phyloP scores from a whole-genome alignment of 2,329 filamentous ascomycete species.

The Byssochlamys sp. region DNA sequence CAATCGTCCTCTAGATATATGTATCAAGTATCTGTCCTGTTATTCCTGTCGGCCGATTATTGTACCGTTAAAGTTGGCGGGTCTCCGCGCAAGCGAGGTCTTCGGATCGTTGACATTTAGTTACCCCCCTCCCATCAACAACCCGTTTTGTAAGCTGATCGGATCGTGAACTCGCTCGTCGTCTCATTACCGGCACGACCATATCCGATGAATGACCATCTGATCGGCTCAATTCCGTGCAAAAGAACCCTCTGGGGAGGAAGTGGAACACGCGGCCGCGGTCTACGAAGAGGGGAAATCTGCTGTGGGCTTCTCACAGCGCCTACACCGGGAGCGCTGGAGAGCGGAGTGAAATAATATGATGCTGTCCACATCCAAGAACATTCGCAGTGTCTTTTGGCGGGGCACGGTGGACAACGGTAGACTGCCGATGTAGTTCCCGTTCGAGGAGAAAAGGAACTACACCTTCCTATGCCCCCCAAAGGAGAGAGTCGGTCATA shows the following conservation, averaged over 20 bases:
- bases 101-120: not conserved
- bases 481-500: not conserved
- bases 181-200: not conserved
- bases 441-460: not conserved
- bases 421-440: not conserved
- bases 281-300: not conserved
- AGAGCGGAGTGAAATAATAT: not conserved
- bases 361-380: not conserved
- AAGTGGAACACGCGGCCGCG: not conserved
- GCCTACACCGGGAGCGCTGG: too few relatives aligned
- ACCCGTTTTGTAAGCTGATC: not conserved
- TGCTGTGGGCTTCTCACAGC: not conserved
- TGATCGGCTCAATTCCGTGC: not conserved
- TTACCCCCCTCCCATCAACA: not conserved
- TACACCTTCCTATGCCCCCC: not conserved
- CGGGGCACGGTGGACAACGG: not conserved
- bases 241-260: not conserved
- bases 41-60: not conserved
- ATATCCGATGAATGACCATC: not conserved
- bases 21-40: not conserved
- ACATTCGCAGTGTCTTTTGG: not conserved
- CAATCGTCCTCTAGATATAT: not conserved
- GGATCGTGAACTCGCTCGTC: not conserved
- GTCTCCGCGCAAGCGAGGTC: not conserved
- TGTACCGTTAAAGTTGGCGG: not conserved